Conservation (phyloP, 106 monocot genomes). For the Phalaenopsis equestris region DNA sequence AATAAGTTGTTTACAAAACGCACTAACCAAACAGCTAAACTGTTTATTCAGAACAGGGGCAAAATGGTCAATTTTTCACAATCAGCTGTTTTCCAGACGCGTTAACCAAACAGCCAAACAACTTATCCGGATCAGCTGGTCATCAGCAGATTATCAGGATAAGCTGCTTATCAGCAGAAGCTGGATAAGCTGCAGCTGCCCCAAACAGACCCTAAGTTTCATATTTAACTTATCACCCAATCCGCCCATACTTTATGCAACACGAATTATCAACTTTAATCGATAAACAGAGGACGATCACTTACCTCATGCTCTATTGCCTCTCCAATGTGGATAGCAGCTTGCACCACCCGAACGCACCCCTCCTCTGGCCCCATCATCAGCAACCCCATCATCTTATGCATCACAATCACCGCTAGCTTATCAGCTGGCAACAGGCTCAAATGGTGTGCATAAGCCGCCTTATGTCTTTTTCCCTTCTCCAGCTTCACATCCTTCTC, state of each 20-base stretch:
- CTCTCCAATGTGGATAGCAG: conserved; percentile 70
- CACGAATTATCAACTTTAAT: not conserved
- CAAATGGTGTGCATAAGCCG: conserved; percentile 43
- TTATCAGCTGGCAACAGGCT: conserved; percentile 71
- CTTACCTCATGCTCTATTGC: conserved; percentile 81
- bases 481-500: conserved; percentile 57
- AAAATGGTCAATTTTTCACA: too few relatives aligned
- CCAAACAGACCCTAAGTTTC: not conserved
- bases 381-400: conserved; percentile 87
- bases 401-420: conserved; percentile 87
- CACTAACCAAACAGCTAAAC: too few relatives aligned
- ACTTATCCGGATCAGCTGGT: too few relatives aligned
- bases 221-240: not conserved
- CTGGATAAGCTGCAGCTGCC: too few relatives aligned
- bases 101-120: too few relatives aligned
- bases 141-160: too few relatives aligned
- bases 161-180: too few relatives aligned
- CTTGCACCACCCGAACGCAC: conserved; percentile 72
- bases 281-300: too few relatives aligned
- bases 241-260: not conserved
- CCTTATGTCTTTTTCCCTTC: conserved; percentile 48
- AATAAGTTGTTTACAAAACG: too few relatives aligned
- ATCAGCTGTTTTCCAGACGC: too few relatives aligned
- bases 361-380: conserved; percentile 64
- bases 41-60: too few relatives aligned